These are phyloP conservation scores for Austropuccinia psidii DNA, from an alignment of 1,284 basidiomycete species.

Conservation along the genomic window DNA sequence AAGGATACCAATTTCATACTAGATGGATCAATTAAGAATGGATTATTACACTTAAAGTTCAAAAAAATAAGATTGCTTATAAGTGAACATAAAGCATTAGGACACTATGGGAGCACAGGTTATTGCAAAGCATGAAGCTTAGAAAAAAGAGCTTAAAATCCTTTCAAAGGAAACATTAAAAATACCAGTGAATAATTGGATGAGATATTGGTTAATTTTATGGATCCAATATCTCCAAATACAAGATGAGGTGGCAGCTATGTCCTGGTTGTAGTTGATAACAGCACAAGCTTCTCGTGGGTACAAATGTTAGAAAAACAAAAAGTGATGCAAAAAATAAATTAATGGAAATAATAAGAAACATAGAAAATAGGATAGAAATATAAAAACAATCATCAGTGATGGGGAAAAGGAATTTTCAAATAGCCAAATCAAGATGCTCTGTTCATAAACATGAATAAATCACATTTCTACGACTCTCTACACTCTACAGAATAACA, in stretches of 20 bases:
- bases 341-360: neutral
- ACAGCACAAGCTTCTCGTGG: neutral
- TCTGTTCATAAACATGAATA: neutral
- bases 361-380: neutral
- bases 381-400: neutral
- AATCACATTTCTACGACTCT: neutral
- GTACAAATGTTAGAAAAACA: neutral
- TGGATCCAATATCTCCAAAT: constrained; percentile 5
- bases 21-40: too few relatives aligned
- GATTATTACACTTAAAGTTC: too few relatives aligned
- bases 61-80: too few relatives aligned
- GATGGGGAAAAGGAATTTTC: constrained; percentile 8
- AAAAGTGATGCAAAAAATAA: neutral
- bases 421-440: neutral
- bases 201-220: neutral
- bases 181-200: neutral
- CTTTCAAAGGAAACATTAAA: neutral
- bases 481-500: constrained; percentile 6
- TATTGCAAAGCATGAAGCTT: neutral
- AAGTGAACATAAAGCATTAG: too few relatives aligned
- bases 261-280: constrained; percentile 1
- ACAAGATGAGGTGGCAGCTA: neutral
- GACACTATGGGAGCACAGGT: too few relatives aligned
- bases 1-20: too few relatives aligned
- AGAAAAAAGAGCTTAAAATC: neutral